Evolutionary conservation across 2,329 filamentous ascomycete species (phyloP).

Genomic region (Penicillium sp.): DNA sequence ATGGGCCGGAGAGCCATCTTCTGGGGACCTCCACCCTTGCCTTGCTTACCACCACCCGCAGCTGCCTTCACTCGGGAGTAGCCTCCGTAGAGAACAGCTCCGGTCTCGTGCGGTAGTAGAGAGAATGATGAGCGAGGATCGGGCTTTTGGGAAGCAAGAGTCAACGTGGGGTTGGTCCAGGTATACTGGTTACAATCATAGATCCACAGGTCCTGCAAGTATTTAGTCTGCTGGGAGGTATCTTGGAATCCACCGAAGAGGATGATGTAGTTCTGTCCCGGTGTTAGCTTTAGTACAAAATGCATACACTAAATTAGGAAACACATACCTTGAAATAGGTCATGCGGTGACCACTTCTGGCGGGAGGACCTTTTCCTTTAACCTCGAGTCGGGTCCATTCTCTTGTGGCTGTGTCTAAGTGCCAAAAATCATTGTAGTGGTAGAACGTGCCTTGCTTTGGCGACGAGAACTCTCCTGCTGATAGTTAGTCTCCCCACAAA

Average conservation of each 20-base stretch:
- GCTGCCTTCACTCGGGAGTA: constrained; percentile 87
- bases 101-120: constrained; percentile 82
- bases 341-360: constrained; percentile 91
- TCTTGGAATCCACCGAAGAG: constrained; percentile 97
- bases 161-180: constrained; percentile 75
- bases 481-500: constrained; percentile 3
- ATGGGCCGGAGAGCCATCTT: constrained; percentile 78
- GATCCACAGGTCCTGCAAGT: constrained; percentile 89
- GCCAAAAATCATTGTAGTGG: constrained; percentile 99
- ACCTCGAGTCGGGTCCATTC: constrained; percentile 91
- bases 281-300: constrained; percentile 1
- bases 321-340: constrained; percentile 73
- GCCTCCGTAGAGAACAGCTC: constrained; percentile 86
- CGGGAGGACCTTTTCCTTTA: constrained; percentile 70
- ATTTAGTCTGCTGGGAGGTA: constrained; percentile 90
- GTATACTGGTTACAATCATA: constrained; percentile 86
- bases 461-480: constrained; percentile 77
- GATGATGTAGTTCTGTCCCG: constrained; percentile 73
- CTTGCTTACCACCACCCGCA: constrained; percentile 56
- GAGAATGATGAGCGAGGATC: constrained; percentile 91
- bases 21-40: constrained; percentile 57
- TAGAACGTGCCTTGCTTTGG: constrained; percentile 98
- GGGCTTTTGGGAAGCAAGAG: constrained; percentile 78
- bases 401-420: constrained; percentile 74
- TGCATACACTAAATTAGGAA: background rate